Evolutionary conservation across 495 filamentous ascomycete genomes (phyloP).

Genomic region (Paragyromitra xinjiangensis): DNA sequence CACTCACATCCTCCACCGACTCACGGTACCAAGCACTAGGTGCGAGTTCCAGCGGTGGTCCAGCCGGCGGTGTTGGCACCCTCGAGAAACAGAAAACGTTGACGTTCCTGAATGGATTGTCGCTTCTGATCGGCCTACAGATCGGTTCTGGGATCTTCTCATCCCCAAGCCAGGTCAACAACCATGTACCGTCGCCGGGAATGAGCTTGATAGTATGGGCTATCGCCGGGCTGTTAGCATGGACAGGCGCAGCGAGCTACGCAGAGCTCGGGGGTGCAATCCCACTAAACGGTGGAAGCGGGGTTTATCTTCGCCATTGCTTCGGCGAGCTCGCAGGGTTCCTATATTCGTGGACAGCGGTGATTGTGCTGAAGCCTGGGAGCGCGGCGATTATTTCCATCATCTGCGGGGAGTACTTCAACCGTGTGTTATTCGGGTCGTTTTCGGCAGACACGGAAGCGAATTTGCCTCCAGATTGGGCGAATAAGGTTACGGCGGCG

Average conservation of each 20-base stretch:
- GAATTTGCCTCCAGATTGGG: constrained; percentile 72
- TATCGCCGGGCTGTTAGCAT: constrained; percentile 87
- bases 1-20: constrained; percentile 82
- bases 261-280: constrained; percentile 96
- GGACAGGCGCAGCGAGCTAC: constrained; percentile 96
- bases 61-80: constrained; percentile 62
- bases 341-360: constrained; percentile 94
- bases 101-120: constrained; percentile 92
- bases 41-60: constrained; percentile 68
- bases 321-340: constrained; percentile 93
- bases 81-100: constrained; percentile 94
- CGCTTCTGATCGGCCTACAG: constrained; percentile 87
- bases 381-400: constrained; percentile 93
- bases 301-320: constrained; percentile 93
- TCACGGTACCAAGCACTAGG: constrained; percentile 82
- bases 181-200: constrained; percentile 90
- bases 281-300: constrained; percentile 91
- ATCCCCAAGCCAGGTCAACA: constrained; percentile 91
- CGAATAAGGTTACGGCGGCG: constrained; percentile 88
- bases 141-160: constrained; percentile 99
- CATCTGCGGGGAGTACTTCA: constrained; percentile 96
- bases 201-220: constrained; percentile 89
- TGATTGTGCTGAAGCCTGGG: constrained; percentile 92
- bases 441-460: constrained; percentile 81
- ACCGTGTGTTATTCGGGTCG: constrained; percentile 69